Evolutionary conservation across 208 protist species (phyloP).

Genomic region (Trypanosoma lewisi): DNA sequence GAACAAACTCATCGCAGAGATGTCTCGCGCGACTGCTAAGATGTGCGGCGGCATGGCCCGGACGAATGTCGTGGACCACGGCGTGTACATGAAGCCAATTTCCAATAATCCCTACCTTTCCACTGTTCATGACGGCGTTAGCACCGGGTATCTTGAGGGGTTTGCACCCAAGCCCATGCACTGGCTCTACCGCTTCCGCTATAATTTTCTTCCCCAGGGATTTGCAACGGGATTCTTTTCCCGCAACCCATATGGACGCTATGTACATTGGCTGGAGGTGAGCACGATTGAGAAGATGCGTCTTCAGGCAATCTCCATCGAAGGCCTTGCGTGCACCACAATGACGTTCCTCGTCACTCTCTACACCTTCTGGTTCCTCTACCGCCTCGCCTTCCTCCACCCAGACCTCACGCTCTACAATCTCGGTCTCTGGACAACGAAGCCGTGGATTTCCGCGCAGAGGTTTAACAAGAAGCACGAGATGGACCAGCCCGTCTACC

Average conservation of each 20-base stretch:
- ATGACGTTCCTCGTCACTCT: conserved; percentile 39
- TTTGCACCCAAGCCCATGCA: conserved; percentile 61
- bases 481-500: conserved; percentile 74
- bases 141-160: conserved; percentile 73
- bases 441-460: conserved; percentile 81
- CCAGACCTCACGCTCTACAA: conserved; percentile 88
- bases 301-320: conserved; percentile 48
- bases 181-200: conserved; percentile 87
- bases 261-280: conserved; percentile 88
- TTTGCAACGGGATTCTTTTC: conserved; percentile 72
- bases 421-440: conserved; percentile 71
- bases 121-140: conserved; percentile 67
- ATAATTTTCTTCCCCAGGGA: conserved; percentile 71
- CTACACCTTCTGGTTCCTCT: conserved; percentile 70
- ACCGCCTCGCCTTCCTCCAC: conserved; percentile 76
- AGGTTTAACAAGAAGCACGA: conserved; percentile 88
- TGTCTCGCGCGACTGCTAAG: conserved; percentile 55
- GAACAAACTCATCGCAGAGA: conserved; percentile 9
- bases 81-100: conserved; percentile 72
- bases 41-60: conserved; percentile 60
- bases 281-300: conserved; percentile 84
- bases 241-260: conserved; percentile 78
- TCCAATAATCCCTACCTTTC: conserved; percentile 69
- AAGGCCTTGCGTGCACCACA: conserved; percentile 59
- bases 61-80: conserved; percentile 71